These are phyloP conservation scores for Podospora fimiseda DNA, from an alignment of 495 filamentous ascomycete species.

Conservation along the genomic window DNA sequence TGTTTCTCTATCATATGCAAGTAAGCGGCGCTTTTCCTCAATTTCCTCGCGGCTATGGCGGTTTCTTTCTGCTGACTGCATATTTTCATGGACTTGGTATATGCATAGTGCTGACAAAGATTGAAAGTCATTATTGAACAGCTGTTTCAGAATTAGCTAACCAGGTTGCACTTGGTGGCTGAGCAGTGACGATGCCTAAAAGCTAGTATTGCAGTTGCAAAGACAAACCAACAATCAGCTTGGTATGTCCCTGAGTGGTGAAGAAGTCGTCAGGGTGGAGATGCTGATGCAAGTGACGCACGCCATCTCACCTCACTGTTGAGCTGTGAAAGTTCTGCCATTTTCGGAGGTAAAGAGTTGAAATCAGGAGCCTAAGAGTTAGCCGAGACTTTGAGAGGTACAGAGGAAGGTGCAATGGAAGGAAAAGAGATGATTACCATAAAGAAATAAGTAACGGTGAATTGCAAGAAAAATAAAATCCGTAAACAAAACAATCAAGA, in stretches of 20 bases:
- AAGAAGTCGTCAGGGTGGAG: neutral
- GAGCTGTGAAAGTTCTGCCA: no score
- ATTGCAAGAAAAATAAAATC: no score
- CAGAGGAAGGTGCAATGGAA: no score
- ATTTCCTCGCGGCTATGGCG: neutral
- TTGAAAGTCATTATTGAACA: neutral
- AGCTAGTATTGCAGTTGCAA: neutral
- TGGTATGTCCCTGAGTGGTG: neutral
- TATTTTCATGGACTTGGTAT: neutral
- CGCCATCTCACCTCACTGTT: no score
- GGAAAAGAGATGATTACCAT: no score
- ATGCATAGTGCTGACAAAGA: neutral
- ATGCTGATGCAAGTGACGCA: conserved; percentile 3
- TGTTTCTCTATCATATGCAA: neutral
- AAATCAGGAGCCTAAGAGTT: no score
- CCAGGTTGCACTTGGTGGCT: neutral
- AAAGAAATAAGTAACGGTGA: no score
- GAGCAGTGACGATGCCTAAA: neutral
- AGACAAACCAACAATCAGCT: neutral
- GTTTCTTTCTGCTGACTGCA: neutral
- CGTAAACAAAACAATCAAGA: no score
- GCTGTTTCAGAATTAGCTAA: neutral
- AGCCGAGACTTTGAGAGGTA: no score
- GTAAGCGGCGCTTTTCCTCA: neutral
- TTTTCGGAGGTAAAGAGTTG: no score